A percentile compares a stretch with the other conserved stretches of the same genome.
Conservation (phyloP, 805 yeast genomes). For the Lachancea sp. region DNA sequence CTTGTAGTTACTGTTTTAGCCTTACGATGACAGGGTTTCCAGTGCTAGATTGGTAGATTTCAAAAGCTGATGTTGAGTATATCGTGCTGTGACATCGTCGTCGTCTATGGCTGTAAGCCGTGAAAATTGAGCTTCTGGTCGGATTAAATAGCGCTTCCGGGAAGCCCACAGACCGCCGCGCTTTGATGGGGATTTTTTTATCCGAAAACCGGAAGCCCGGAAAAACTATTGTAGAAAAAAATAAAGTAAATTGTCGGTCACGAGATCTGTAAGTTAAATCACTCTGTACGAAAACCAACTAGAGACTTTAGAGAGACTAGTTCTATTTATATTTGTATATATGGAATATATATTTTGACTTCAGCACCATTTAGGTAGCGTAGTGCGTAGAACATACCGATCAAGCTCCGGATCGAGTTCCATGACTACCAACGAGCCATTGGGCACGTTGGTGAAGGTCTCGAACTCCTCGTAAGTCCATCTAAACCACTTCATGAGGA, state of each 20-base stretch:
- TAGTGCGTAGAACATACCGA: slow-evolving; percentile 53
- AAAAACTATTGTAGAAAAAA: not conserved
- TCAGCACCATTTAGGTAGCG: slow-evolving; percentile 67
- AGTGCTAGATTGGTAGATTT: not conserved
- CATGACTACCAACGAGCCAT: slow-evolving; percentile 79
- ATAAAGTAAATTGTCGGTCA: not conserved
- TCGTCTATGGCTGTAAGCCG: no score
- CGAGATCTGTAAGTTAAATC: not conserved
- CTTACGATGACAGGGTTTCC: not conserved
- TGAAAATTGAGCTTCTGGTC: not conserved
- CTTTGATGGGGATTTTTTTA: no score
- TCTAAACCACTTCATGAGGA: slow-evolving; percentile 88
- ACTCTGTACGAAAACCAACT: not conserved
- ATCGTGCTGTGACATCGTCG: not conserved
- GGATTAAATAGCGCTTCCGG: not conserved
- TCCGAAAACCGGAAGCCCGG: slow-evolving; percentile 2
- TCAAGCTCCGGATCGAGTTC: slow-evolving; percentile 46
- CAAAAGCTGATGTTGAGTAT: no score
- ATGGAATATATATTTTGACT: not conserved
- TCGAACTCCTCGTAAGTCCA: slow-evolving; percentile 92
- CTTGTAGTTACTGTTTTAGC: not conserved
- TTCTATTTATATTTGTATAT: no score
- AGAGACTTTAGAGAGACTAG: no score
- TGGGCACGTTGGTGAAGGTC: slow-evolving; percentile 72
- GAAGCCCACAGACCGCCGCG: not conserved